Evolutionary conservation across 768 basidiomycete species (phyloP), one percentile per base, ranked within the genome.

Genomic region (Lepiota venenata): DNA sequence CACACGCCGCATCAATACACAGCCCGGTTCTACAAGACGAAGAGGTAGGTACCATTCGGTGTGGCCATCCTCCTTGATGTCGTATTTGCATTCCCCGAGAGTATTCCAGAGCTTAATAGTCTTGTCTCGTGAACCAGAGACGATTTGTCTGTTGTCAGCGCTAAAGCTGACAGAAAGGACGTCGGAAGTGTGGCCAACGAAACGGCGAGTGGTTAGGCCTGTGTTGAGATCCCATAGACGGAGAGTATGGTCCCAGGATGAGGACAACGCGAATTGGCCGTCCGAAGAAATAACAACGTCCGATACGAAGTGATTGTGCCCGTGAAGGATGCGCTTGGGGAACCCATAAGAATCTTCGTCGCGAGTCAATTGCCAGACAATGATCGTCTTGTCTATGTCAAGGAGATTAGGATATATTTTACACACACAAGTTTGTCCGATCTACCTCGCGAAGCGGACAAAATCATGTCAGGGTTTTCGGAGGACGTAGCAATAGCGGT

Each of bases 71-170:
- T 99, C 96, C 76, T 93, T 92, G 74, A 99, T 99, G 71, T 98
- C 92, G 71, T 93, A 98, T 74, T 99, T 99, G 82, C 97, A 99
- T 76, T 99, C 97, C 67, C 97, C 97, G 60, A 99, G 87, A 58
- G 97, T 99, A 80, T 99, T 99, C 97, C 97, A 99, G 67, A 99
- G 91, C 74, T 98, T 99, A 82, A 99, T 99, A 38, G 91, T 87
- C 70, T 80, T 81, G 83, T 99, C 97, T 62, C 97, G 91, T 58
- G 94, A 95, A 52, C 94, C 97, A 49, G 94, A 97, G 64, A 99
- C 97, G 70, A 99, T 99, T 73, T 98, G 97, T 70, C 97, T 81
- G 85, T 99, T 98, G 76, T 99, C 97, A 56, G 97, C 97, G 62
- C 91, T 94, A 85, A 99, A 99, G 74, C 93, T 96, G 77, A 99